These are phyloP conservation scores for Cucumis variabilis DNA, from an alignment of 331 rosid genomes.

Conservation along the genomic window DNA sequence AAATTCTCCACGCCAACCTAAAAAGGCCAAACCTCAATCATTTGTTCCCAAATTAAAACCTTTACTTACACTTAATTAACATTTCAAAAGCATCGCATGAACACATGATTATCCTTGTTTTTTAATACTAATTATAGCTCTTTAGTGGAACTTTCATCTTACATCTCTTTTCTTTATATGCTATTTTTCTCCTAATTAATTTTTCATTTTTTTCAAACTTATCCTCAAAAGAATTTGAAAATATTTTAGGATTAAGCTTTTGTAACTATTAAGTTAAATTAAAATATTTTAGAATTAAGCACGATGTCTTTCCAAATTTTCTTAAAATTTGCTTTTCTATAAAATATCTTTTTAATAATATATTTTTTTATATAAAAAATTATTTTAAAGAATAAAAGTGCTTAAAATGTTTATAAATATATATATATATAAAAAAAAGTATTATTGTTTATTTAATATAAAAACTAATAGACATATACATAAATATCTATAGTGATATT, in stretches of 20 bases:
- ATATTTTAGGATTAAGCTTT: background rate
- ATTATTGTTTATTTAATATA: too few species aligned
- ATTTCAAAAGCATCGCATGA: conserved; percentile 8
- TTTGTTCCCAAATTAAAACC: background rate
- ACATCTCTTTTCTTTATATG: background rate
- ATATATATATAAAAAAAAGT: too few species aligned
- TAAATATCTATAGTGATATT: too few species aligned
- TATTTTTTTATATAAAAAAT: too few species aligned
- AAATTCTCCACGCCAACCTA: background rate
- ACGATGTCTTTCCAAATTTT: too few species aligned
- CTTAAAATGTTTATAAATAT: too few species aligned
- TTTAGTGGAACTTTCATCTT: background rate
- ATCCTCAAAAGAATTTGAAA: background rate
- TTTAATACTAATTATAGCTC: conserved; percentile 2
- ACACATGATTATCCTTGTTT: conserved; percentile 7
- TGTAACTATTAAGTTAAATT: too few species aligned
- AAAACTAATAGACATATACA: too few species aligned
- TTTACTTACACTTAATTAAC: background rate
- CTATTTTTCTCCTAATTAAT: background rate
- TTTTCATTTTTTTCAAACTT: background rate
- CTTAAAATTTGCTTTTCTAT: too few species aligned
- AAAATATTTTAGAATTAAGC: too few species aligned
- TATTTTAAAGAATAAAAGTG: too few species aligned
- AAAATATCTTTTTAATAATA: too few species aligned
- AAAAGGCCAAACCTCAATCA: background rate